Base-by-base conservation (phyloP, 306 rosid genomes). In the Hylodesmum podocarpum region DNA sequence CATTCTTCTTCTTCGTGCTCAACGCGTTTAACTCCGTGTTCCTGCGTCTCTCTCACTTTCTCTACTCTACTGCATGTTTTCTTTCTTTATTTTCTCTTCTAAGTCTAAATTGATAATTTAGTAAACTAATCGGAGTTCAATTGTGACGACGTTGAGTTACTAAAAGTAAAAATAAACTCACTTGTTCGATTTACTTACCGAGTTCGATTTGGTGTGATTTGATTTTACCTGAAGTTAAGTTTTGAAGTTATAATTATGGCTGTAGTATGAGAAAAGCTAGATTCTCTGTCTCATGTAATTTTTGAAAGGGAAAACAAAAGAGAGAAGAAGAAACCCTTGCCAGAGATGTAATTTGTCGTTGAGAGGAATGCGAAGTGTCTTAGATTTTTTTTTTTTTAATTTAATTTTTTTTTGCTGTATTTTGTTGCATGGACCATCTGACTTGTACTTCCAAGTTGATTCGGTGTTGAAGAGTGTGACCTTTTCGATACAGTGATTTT, bases 1-100 rank as follows among this genome's bases (percentile, higher is more conserved):
- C 79, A 65, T 55, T 84, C 16, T 78, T 73, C 76, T 31, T 28
- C 59, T 75, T 19, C 47, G 4, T 47, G 43, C 78, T 40, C 53
- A 51, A 9, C 61, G 8, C 69, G 29, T 66, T 57, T 81, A 62
- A 54, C 62, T 67, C 22, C 31, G 4, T 69, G n/a, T n/a, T n/a
- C n/a, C 0, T 70, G 55, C 43, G 39, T 22, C 34, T 68, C 19
- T 34, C 1, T 34, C 27, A n/a, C 9, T 55, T 33, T 31, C 4
- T 7, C 24, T 15, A 58, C 39, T 53, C 79, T 41, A 28, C 71
- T 33, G 27, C 4, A 37, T 61, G 16, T 29, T 41, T 66, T 70
- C 59, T 21, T 54, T 10, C 27, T 24, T 22, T 31, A 2, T 25
- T 24, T 65, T 40, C 36, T 21, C 29, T 41, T n/a, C 6, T 4